phyloP scores from a whole-genome alignment of 345 rosid genomes.

The Aquilaria yunnanensis region DNA sequence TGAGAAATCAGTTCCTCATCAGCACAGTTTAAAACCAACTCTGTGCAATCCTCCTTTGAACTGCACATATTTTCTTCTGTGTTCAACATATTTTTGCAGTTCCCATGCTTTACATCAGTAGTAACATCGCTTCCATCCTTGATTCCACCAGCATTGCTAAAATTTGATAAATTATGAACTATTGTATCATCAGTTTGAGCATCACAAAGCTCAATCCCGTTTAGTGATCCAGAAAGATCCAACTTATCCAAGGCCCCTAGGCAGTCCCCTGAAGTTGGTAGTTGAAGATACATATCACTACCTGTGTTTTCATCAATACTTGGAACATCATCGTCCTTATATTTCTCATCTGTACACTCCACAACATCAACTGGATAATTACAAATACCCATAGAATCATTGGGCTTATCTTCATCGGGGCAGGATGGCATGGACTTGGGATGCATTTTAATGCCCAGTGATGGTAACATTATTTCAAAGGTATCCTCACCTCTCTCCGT shows the following conservation, averaged over 20 bases:
- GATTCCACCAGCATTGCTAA: constrained; percentile 13
- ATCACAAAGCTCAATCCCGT: constrained; percentile 18
- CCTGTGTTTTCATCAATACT: neutral
- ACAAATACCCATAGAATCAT: constrained; percentile 4
- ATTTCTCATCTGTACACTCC: constrained; percentile 9
- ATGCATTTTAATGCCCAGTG: constrained; percentile 12
- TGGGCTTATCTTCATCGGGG: constrained; percentile 7
- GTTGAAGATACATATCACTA: constrained; percentile 4
- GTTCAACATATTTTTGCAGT: constrained; percentile 15
- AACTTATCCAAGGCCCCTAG: constrained; percentile 19
- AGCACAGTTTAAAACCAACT: constrained; percentile 7
- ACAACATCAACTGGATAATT: neutral
- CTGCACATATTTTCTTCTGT: constrained; percentile 20
- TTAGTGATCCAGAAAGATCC: constrained; percentile 15
- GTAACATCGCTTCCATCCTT: constrained; percentile 28
- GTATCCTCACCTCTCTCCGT: constrained; percentile 10
- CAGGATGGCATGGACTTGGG: constrained; percentile 3
- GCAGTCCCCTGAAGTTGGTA: constrained; percentile 13
- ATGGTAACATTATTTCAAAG: constrained; percentile 13
- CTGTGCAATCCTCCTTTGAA: constrained; percentile 22
- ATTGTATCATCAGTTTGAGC: constrained; percentile 13
- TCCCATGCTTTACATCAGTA: constrained; percentile 25
- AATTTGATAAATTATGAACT: constrained; percentile 15
- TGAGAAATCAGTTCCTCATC: constrained; percentile 11
- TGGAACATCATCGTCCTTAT: constrained; percentile 11